Conservation (phyloP, 169 alveolate species). For the Eimeria tenella region DNA sequence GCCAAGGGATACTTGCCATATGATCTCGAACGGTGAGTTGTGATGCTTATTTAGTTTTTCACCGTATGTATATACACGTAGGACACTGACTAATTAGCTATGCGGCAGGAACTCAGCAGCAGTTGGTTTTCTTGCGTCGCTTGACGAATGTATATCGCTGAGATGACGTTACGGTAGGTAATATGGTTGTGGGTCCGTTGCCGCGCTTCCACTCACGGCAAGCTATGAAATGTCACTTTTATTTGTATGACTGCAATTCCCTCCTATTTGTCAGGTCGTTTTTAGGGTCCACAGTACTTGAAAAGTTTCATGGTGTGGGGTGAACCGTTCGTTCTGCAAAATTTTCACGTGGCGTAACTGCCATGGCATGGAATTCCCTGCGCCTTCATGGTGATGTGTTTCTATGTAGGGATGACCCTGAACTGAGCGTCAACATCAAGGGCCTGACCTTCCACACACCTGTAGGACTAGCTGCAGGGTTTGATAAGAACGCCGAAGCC, state of each 20-base stretch:
- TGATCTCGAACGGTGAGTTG: constrained; percentile 72
- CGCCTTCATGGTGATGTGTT: background rate
- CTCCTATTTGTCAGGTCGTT: no score
- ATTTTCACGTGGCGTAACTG: no score
- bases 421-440: constrained; percentile 61
- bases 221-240: no score
- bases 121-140: background rate
- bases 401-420: constrained; percentile 64
- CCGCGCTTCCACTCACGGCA: background rate
- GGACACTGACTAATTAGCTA: no score
- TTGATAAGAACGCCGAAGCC: constrained; percentile 90
- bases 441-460: constrained; percentile 80
- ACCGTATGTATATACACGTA: background rate
- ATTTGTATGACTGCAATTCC: no score
- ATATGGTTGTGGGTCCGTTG: background rate
- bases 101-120: no score
- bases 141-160: background rate
- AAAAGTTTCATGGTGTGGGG: no score
- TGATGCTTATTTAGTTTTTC: background rate
- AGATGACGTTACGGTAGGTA: background rate
- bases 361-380: no score
- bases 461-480: constrained; percentile 93
- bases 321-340: no score
- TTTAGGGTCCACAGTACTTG: no score
- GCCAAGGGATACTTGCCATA: constrained; percentile 70